These are phyloP conservation scores for Corylus avellana DNA, from an alignment of 306 rosid genomes.

Conservation along the genomic window DNA sequence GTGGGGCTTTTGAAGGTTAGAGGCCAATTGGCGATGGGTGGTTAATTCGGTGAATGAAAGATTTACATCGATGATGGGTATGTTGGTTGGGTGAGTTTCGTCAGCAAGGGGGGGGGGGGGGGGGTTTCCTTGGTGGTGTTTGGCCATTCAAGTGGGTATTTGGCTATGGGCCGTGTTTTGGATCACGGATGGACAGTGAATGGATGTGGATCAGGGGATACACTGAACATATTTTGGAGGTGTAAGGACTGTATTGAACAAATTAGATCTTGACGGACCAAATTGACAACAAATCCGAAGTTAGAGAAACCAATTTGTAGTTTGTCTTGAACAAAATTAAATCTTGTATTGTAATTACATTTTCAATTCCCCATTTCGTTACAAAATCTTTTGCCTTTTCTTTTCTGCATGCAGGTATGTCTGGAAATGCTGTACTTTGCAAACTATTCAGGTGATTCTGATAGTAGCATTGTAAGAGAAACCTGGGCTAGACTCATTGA, in stretches of 20 bases:
- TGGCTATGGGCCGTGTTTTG: neutral
- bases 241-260: neutral
- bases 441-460: constrained; percentile 82
- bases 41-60: neutral
- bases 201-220: neutral
- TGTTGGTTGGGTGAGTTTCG: neutral
- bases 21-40: neutral
- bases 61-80: neutral
- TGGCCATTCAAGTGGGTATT: neutral
- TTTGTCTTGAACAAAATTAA: neutral
- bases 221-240: neutral
- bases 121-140: neutral
- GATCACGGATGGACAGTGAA: neutral
- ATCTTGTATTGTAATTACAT: neutral
- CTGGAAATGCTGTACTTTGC: constrained; percentile 95
- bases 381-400: constrained; percentile 27
- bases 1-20: neutral
- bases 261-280: neutral
- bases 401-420: constrained; percentile 64
- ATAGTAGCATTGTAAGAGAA: constrained; percentile 80
- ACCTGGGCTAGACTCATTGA: constrained; percentile 94
- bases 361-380: constrained; percentile 2
- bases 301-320: neutral
- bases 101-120: neutral
- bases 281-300: neutral